Base-by-base conservation (phyloP, 345 rosid genomes). In the Populus nigra region DNA sequence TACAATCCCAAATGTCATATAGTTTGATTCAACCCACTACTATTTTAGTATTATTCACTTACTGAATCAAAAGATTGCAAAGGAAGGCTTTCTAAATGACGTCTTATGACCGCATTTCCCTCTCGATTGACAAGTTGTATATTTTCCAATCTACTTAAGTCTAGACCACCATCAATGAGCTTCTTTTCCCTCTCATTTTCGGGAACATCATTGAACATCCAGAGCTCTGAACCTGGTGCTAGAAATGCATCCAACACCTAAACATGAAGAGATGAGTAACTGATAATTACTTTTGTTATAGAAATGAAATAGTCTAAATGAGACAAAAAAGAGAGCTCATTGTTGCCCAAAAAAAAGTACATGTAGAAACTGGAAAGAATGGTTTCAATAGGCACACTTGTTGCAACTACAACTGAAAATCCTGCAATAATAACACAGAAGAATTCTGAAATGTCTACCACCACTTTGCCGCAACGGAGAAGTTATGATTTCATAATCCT, bases 141-240 rank as follows among this genome's bases (percentile, higher is more conserved):
- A 81, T 91, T 91, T 45, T 18, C 86, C 84, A 91, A 82, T 83
- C 92, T 83, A 71, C 45, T 63, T 41, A 84, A 27, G 69, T 91
- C 95, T 73, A 91, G 90, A 68, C 93, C 91, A 77, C 95, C 95
- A 73, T 89, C 95, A 81, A 78, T 78, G 45, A 91, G 89, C 86
- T 91, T 91, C 83, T 72, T 84, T 36, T 89, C 92, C 86, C 95
- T 89, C 68, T 89, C 95, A 23, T 67, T 84, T 80, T 91, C 95
- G 36, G 79, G 87, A 76, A 91, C 95, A 33, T 91, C 92, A 76
- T 91, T 91, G 88, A 91, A 91, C 95, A 91, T 89, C 93, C 95
- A 91, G n/a, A 88, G 95, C 85, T 91, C 95, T 36, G 95, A 91
- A 53, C 83, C 88, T 49, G 82, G 85, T 75, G 95, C 93, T 62